Evolutionary conservation across 108 stramenopile species (phyloP).

Genomic region (Pseudonitzschia multistriata): DNA sequence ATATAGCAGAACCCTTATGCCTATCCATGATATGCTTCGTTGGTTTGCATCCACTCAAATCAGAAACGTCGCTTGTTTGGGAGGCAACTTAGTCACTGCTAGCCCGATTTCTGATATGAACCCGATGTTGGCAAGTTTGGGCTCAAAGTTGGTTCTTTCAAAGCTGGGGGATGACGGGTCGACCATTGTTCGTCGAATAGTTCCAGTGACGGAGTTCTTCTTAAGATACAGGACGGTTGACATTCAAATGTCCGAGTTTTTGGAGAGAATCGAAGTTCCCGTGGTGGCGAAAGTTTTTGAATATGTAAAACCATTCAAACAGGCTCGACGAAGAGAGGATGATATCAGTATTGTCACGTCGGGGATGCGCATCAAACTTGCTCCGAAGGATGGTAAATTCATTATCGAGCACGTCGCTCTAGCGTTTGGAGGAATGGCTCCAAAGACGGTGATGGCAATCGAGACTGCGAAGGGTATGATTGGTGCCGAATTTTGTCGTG

Average conservation of each 20-base stretch:
- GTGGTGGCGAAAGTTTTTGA: constrained; percentile 64
- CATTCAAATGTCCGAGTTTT: constrained; percentile 70
- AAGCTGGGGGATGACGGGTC: constrained; percentile 45
- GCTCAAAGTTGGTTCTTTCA: constrained; percentile 62
- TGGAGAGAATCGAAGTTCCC: constrained; percentile 81
- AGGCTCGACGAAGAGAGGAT: constrained; percentile 91
- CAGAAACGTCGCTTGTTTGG: constrained; percentile 91
- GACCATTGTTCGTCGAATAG: constrained; percentile 43
- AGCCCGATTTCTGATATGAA: constrained; percentile 97
- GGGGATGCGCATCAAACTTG: constrained; percentile 78
- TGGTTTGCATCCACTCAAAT: constrained; percentile 98
- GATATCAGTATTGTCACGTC: constrained; percentile 95
- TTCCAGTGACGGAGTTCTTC: constrained; percentile 87
- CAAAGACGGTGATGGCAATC: constrained; percentile 78
- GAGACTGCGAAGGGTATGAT: constrained; percentile 62
- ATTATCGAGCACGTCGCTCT: constrained; percentile 66
- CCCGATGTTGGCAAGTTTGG: constrained; percentile 78
- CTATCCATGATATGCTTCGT: constrained; percentile 90
- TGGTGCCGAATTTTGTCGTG: constrained; percentile 54
- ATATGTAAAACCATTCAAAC: constrained; percentile 91
- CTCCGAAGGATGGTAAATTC: constrained; percentile 38
- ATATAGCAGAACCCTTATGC: constrained; percentile 49
- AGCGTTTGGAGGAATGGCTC: constrained; percentile 95
- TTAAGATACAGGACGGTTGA: constrained; percentile 86
- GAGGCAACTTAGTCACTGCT: constrained; percentile 93